Conservation (phyloP, 1,284 basidiomycete species). For the Butyriboletus appendiculatus region DNA sequence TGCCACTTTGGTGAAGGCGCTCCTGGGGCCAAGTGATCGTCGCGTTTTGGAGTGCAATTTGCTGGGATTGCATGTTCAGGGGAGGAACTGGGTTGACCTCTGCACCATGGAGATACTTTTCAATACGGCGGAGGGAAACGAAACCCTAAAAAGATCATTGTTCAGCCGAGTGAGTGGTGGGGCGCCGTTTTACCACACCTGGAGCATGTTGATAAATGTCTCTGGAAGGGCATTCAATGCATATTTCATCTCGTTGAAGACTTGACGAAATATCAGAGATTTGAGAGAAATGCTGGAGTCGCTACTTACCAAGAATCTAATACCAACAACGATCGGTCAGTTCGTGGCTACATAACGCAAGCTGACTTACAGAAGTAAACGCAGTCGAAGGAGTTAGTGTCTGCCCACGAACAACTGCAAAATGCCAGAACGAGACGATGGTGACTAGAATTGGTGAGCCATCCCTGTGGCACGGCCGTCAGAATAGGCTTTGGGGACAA, state of each 20-base stretch:
- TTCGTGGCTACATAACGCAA: neutral
- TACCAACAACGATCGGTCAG: conserved; percentile 5
- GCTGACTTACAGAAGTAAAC: conserved; percentile 55
- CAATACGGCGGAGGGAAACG: conserved; percentile 88
- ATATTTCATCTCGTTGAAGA: conserved; percentile 87
- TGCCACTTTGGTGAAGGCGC: conserved; percentile 48
- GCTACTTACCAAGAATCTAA: conserved; percentile 51
- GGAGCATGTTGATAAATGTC: conserved; percentile 85
- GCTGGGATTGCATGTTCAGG: conserved; percentile 54
- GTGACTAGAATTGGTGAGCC: conserved; percentile 76
- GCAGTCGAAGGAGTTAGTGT: conserved; percentile 81
- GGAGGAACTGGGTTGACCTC: conserved; percentile 68
- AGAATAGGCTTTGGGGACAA: conserved; percentile 8
- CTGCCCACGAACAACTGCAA: conserved; percentile 67
- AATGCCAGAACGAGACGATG: conserved; percentile 84
- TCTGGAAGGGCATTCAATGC: conserved; percentile 87
- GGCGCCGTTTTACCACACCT: conserved; percentile 42
- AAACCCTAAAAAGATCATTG: conserved; percentile 51
- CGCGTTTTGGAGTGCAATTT: conserved; percentile 77
- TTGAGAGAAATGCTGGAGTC: neutral
- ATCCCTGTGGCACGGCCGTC: conserved; percentile 48
- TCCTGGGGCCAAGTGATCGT: conserved; percentile 91
- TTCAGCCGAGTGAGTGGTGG: neutral
- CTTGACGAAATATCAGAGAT: conserved; percentile 36
- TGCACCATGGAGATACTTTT: conserved; percentile 78